A percentile compares a stretch with the other conserved stretches of the same genome.
These are phyloP conservation scores for Populus hybrid DNA, from an alignment of 441 rosid genomes.

Conservation along the genomic window DNA sequence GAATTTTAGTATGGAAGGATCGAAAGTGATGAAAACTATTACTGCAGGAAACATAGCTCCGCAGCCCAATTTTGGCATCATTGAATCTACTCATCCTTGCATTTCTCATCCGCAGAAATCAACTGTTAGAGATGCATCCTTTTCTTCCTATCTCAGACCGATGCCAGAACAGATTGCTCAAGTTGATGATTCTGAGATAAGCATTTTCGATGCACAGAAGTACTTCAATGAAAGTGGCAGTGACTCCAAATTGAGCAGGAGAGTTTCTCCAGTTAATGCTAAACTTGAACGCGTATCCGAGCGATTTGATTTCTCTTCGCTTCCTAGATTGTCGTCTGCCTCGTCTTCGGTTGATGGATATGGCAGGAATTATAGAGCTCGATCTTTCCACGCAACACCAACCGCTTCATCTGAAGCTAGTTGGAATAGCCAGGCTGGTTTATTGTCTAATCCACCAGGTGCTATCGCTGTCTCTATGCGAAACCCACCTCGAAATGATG, in stretches of 20 bases:
- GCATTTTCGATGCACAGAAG: conserved; percentile 78
- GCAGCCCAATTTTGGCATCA: conserved; percentile 6
- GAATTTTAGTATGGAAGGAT: conserved; percentile 20
- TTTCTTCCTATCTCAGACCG: conserved; percentile 44
- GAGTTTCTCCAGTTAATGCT: conserved; percentile 34
- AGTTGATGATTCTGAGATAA: conserved; percentile 55
- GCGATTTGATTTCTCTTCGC: conserved; percentile 15
- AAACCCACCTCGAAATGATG: conserved; percentile 16
- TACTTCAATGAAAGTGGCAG: conserved; percentile 57
- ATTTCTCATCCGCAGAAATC: conserved; percentile 19
- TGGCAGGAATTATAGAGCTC: conserved; percentile 37
- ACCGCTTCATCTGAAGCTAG: conserved; percentile 87
- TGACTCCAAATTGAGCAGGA: conserved; percentile 30
- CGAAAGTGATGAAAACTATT: conserved; percentile 21
- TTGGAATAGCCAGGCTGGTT: conserved; percentile 87
- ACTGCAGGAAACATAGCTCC: conserved; percentile 11
- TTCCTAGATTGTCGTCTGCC: conserved; percentile 58
- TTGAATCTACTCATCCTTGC: conserved; percentile 25
- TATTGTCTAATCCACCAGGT: conserved; percentile 57
- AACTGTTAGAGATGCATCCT: no score
- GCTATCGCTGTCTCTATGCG: conserved; percentile 37
- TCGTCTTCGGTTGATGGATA: conserved; percentile 44
- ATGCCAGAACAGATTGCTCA: conserved; percentile 15
- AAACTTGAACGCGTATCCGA: conserved; percentile 21
- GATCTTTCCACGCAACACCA: conserved; percentile 58